phyloP scores from a whole-genome alignment of 352 stramenopile species.

The Pythium plurisporium region DNA sequence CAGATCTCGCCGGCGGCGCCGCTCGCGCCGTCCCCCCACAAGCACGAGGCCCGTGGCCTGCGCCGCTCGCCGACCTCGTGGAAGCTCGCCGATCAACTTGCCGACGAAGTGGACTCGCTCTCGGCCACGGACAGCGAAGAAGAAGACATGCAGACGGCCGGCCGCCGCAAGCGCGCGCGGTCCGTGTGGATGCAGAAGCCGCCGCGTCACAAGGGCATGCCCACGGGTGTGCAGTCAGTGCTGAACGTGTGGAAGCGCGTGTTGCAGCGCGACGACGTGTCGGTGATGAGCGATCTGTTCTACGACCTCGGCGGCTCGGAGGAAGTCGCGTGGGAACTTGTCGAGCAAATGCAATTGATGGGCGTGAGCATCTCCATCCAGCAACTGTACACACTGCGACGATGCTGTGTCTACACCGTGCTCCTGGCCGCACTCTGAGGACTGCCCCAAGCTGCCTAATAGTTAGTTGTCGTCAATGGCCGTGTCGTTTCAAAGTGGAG shows the following conservation, averaged over 20 bases:
- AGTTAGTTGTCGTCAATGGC: conserved; percentile 2
- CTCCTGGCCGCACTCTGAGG: conserved; percentile 44
- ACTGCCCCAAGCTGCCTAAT: not conserved
- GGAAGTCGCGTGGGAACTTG: conserved; percentile 47
- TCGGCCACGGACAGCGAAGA: conserved; percentile 54
- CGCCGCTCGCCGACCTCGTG: conserved; percentile 58
- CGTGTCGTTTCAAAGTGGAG: not conserved
- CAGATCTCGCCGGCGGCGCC: conserved; percentile 16
- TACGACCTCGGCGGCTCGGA: conserved; percentile 56
- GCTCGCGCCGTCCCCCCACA: not conserved
- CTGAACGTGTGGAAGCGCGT: conserved; percentile 62
- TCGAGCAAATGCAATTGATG: conserved; percentile 57
- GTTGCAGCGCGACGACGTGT: conserved; percentile 51
- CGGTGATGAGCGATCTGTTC: conserved; percentile 62
- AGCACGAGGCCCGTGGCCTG: conserved; percentile 19
- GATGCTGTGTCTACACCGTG: conserved; percentile 73
- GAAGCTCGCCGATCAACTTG: conserved; percentile 30
- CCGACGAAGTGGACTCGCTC: conserved; percentile 20
- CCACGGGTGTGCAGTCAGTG: conserved; percentile 63
- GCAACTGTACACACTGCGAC: conserved; percentile 58
- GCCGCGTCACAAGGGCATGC: conserved; percentile 57
- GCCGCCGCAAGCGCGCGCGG: conserved; percentile 23
- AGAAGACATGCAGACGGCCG: conserved; percentile 16
- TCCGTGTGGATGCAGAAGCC: conserved; percentile 41
- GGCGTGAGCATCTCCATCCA: conserved; percentile 57